phyloP scores from a whole-genome alignment of 306 rosid species.

The Astragalus membranaceus region DNA sequence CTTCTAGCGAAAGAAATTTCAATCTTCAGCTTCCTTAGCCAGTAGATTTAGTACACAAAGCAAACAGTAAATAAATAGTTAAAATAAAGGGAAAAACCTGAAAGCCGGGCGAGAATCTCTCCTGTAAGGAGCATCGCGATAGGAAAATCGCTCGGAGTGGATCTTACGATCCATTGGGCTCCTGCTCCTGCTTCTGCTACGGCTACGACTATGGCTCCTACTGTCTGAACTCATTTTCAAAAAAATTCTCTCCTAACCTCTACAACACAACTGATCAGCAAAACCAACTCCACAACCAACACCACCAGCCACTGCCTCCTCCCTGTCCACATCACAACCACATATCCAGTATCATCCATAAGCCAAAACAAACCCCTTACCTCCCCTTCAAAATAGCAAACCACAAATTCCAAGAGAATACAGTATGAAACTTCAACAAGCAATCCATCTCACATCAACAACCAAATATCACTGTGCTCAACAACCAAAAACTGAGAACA shows the following conservation, averaged over 20 bases:
- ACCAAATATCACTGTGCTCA: constrained; percentile 34
- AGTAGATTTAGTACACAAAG: constrained; percentile 16
- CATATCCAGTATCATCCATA: constrained; percentile 88
- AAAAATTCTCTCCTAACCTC: constrained; percentile 37
- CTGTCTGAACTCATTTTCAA: constrained; percentile 84
- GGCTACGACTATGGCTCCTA: constrained; percentile 89
- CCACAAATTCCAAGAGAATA: constrained; percentile 53
- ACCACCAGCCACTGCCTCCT: constrained; percentile 63
- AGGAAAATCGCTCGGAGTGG: constrained; percentile 86
- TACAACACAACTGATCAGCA: constrained; percentile 66
- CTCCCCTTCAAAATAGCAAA: constrained; percentile 66
- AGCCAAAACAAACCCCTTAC: constrained; percentile 69
- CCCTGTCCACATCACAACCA: constrained; percentile 99
- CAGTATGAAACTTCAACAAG: constrained; percentile 47
- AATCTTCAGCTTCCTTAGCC: constrained; percentile 26
- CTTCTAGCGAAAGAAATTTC: constrained; percentile 17
- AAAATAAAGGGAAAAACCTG: constrained; percentile 58
- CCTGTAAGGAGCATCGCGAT: constrained; percentile 95
- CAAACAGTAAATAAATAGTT: constrained; percentile 14
- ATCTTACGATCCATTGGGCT: constrained; percentile 93
- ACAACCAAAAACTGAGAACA: constrained; percentile 38
- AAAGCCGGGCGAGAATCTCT: constrained; percentile 95
- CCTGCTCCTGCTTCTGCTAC: constrained; percentile 94
- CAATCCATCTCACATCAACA: constrained; percentile 57
- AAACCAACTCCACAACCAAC: constrained; percentile 53